Base-by-base conservation (phyloP, 2,329 filamentous ascomycete genomes). In the Colletotrichum sp. region DNA sequence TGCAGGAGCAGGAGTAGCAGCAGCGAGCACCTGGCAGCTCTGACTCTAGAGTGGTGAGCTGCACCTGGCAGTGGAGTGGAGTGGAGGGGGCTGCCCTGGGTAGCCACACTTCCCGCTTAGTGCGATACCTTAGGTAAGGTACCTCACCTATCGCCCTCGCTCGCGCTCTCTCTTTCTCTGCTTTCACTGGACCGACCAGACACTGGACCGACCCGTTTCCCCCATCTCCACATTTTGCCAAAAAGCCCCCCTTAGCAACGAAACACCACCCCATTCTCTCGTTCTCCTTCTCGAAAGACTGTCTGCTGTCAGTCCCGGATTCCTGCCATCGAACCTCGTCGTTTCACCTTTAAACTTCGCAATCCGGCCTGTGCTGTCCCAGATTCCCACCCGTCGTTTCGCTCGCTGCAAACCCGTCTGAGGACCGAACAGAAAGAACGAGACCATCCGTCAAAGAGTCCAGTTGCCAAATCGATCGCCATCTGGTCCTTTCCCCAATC, bases 301-400 rank as follows among this genome's bases (percentile, higher is more conserved):
- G 74, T 73, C 74, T 76, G 72, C 71, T 75, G 71, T 68, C 71
- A 75, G 71, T 76, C 74, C 71, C 74, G 71, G 72, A 74, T 76
- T 76, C 66, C 71, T 76, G 63, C 74, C 71, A 71, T 76, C 71
- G 63, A 59, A 75, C 71, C 71, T 76, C 71, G 61, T 76, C 74
- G 74, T 76, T 76, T 76, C 74, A 76, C 72, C 55, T 76, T 76
- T 70, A 75, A 75, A 73, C 70, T 75, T 75, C 74, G 74, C 70
- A 73, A 74, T 74, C 70, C 74, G 74, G 74, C 74, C 74, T 76
- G 71, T 76, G 74, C 74, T 70, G 74, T 75, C 70, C 74, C 64
- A 75, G 70, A 68, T 69, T 75, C 64, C 74, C 70, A 74, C 74
- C 48, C 70, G 48, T 57, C 70, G 74, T 68, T 75, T 68, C 74